Evolutionary conservation across 78 protist species (phyloP), one percentile per base, ranked within the genome.

Genomic region (Polysphondylium violaceum): DNA sequence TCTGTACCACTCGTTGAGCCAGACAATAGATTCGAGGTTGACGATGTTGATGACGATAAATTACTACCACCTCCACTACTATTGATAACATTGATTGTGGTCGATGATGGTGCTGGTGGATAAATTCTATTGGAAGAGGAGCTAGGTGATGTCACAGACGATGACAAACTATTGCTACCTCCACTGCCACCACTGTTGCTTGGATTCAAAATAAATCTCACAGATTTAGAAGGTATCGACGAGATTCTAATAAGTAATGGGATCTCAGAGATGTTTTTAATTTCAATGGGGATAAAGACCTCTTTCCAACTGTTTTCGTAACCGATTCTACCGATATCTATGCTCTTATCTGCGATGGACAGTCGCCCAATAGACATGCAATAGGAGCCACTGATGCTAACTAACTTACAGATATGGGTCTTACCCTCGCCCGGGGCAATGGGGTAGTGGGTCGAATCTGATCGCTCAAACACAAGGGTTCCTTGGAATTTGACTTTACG

Each of bases 341-440:
- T 74, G 2, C 6, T 36, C 17, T 61, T 60, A 60, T 0, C 38
- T 47, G 7, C 53, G 29, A 36, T 41, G 25, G 43, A 11, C 31
- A 73, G 25, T 17, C 36, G 74, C 25, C 79, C 91, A 25, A 83
- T 43, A 19, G 91, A 83, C 91, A 83, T 83, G 33, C 91, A 83
- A 31, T 33, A 83, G 2, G 73, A 58, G n/a, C 91, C 91, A 44
- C 38, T 58, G 23, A 83, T 69, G n/a, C 65, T 40, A 19, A 83
- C 91, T 11, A 83, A 67, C 51, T 83, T 83, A 36, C 56, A 55
- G 64, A 83, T 83, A 35, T 83, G 91, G 9, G 91, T 83, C 36
- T 69, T 67, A n/a, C 91, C 91, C 33, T 83, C 91, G 41, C 81
- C 91, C 1, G 91, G 91, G 29, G 78, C 91, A n/a, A 83, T 83